A percentile compares a stretch with the other conserved stretches of the same genome.
These are phyloP conservation scores for Pseudozyma sp. DNA, from an alignment of 1,284 basidiomycete species.

Conservation along the genomic window DNA sequence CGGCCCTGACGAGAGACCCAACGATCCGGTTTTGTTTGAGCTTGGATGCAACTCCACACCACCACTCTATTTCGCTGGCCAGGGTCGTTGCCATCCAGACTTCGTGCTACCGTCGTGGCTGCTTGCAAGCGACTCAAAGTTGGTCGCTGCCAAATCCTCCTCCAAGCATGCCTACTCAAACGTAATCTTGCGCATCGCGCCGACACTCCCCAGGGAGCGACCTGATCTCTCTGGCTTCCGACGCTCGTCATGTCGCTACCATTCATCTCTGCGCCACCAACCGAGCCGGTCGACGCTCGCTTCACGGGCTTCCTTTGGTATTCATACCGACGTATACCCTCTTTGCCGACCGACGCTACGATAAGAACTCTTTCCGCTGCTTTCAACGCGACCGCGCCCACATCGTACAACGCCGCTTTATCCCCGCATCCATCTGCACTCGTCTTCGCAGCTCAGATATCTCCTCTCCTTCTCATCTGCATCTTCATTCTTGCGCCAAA, in stretches of 20 bases:
- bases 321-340: neutral
- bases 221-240: neutral
- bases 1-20: too few relatives aligned
- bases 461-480: conserved; percentile 15
- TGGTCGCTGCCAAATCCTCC: too few relatives aligned
- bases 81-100: too few relatives aligned
- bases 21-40: too few relatives aligned
- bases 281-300: conserved; percentile 9
- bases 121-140: too few relatives aligned
- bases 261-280: neutral
- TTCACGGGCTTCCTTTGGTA: conserved; percentile 14
- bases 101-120: too few relatives aligned
- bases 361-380: neutral
- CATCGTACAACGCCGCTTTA: neutral
- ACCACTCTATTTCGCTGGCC: too few relatives aligned
- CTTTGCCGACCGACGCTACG: neutral
- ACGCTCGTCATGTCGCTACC: conserved; percentile 2
- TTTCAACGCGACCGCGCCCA: neutral
- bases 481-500: neutral
- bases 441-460: neutral
- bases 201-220: neutral
- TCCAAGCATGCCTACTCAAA: too few relatives aligned
- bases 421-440: neutral
- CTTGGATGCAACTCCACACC: too few relatives aligned
- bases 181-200: neutral